Conservation (phyloP, 345 rosid species). For the Kernera saxatilis region DNA sequence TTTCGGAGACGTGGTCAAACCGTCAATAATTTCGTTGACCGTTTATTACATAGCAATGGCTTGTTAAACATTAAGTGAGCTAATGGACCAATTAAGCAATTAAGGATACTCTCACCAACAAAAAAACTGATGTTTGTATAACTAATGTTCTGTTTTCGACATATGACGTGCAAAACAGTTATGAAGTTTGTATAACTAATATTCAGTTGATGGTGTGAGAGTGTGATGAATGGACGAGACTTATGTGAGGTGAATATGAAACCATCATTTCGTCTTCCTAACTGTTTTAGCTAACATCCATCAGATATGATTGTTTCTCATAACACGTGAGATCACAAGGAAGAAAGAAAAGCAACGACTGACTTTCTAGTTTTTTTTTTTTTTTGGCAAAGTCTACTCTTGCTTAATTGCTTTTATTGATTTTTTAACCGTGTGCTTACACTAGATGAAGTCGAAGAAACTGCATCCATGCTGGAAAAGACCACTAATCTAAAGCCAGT, state of each 20-base stretch:
- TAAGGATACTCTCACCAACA: not conserved
- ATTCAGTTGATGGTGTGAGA: not conserved
- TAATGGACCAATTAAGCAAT: not conserved
- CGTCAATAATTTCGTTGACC: constrained; percentile 13
- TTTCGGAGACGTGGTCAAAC: constrained; percentile 9
- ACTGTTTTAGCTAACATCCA: not conserved
- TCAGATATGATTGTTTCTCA: not conserved
- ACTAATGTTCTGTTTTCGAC: no score
- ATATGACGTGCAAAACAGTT: not conserved
- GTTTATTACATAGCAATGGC: not conserved
- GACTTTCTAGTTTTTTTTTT: not conserved
- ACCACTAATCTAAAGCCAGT: not conserved
- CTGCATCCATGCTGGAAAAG: constrained; percentile 5
- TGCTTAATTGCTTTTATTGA: not conserved
- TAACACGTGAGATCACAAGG: constrained; percentile 2
- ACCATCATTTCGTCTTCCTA: not conserved
- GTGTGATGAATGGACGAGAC: not conserved
- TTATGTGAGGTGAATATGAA: not conserved
- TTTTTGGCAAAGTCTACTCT: constrained; percentile 1
- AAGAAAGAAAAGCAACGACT: not conserved
- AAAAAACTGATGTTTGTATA: not conserved
- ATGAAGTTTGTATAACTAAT: not conserved
- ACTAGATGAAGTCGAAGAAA: not conserved
- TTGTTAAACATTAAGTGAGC: not conserved
- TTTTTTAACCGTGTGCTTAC: not conserved